Evolutionary conservation across 176 grass and related monocot species (phyloP).

Genomic region (Eremochloa ophiuroides): DNA sequence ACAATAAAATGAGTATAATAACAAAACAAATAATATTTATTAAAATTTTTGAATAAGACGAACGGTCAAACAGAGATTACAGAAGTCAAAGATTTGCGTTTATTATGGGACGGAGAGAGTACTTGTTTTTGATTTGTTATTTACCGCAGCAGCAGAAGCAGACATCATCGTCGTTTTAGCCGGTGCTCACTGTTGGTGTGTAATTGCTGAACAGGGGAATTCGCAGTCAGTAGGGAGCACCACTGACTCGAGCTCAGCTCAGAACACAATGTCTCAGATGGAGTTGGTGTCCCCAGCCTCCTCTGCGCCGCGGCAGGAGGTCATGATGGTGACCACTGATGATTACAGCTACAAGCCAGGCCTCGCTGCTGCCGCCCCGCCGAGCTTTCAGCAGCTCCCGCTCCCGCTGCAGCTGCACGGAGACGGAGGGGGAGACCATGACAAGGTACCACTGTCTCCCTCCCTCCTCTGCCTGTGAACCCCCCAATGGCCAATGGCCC

Average conservation of each 20-base stretch:
- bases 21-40: too few species aligned
- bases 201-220: constrained; percentile 71
- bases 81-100: too few species aligned
- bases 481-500: too few species aligned
- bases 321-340: constrained; percentile 77
- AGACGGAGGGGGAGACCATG: constrained; percentile 30
- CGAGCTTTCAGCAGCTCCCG: constrained; percentile 47
- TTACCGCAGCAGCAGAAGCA: background rate
- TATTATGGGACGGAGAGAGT: too few species aligned
- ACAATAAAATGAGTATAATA: too few species aligned
- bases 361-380: constrained; percentile 21
- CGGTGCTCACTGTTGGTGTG: constrained; percentile 32
- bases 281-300: constrained; percentile 62
- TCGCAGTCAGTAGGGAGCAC: constrained; percentile 78
- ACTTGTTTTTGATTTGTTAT: too few species aligned
- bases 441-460: constrained; percentile 50
- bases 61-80: too few species aligned
- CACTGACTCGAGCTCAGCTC: constrained; percentile 87
- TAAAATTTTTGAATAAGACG: too few species aligned
- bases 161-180: constrained; percentile 26
- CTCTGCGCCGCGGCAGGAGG: constrained; percentile 43
- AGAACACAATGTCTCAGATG: constrained; percentile 68
- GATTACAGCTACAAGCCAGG: constrained; percentile 64
- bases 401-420: constrained; percentile 29
- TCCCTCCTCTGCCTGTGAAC: background rate